Conservation (phyloP, 805 yeast genomes). For the Isabelozyma gotoi region DNA sequence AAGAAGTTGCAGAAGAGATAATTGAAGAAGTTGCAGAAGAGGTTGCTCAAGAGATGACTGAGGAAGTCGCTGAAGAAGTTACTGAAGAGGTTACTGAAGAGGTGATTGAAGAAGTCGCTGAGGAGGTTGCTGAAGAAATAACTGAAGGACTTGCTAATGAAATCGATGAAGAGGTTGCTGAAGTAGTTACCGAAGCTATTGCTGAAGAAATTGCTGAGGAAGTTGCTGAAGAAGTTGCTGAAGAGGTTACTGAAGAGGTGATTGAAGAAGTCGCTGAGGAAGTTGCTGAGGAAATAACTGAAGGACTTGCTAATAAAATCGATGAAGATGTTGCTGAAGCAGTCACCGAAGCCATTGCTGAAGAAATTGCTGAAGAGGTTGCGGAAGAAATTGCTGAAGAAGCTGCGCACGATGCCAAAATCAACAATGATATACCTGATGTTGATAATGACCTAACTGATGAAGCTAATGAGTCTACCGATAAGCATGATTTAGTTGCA, state of each 20-base stretch:
- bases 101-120: constrained; percentile 1
- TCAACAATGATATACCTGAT: too few relatives aligned
- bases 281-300: constrained; percentile 16
- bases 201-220: constrained; percentile 8
- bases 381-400: background rate
- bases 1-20: constrained; percentile 20
- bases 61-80: constrained; percentile 1
- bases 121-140: constrained; percentile 3
- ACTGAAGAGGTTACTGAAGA: constrained; percentile 6
- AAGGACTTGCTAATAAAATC: constrained; percentile 21
- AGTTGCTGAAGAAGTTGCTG: constrained; percentile 6
- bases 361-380: background rate
- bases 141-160: constrained; percentile 7
- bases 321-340: background rate
- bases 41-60: background rate
- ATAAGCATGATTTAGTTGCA: background rate
- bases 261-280: constrained; percentile 19
- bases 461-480: background rate
- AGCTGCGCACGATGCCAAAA: background rate
- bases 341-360: background rate
- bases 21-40: constrained; percentile 4
- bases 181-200: constrained; percentile 5
- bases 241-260: constrained; percentile 6
- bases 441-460: background rate
- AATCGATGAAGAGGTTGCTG: constrained; percentile 7